phyloP scores from a whole-genome alignment of 345 rosid genomes.

The Hibiscus tridactylites region DNA sequence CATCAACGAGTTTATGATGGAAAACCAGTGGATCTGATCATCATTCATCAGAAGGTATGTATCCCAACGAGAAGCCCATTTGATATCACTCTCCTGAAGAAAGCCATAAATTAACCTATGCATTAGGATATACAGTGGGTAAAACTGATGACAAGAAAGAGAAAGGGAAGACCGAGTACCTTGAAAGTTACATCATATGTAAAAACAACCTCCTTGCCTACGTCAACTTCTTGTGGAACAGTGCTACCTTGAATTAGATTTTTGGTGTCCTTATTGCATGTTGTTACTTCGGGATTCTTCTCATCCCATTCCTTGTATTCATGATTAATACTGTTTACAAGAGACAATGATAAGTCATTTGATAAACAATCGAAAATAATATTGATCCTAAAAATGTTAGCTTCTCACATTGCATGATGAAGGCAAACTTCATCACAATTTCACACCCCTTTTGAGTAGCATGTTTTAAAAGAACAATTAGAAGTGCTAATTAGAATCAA shows the following conservation, averaged over 20 bases:
- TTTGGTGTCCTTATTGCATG: slow-evolving; percentile 91
- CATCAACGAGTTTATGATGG: slow-evolving; percentile 93
- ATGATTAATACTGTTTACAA: slow-evolving; percentile 67
- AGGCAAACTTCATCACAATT: neutral
- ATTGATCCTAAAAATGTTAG: neutral
- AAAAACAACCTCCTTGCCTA: slow-evolving; percentile 69
- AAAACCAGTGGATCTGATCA: slow-evolving; percentile 97
- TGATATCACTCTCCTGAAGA: slow-evolving; percentile 77
- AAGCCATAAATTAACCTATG: neutral
- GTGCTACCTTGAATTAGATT: slow-evolving; percentile 78
- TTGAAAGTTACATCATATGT: slow-evolving; percentile 86
- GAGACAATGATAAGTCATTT: neutral
- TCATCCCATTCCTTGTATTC: slow-evolving; percentile 93
- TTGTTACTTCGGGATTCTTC: slow-evolving; percentile 70
- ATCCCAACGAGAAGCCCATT: slow-evolving; percentile 99
- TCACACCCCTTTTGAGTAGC: neutral
- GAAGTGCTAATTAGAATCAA: neutral
- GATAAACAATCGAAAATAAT: neutral
- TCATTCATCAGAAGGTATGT: slow-evolving; percentile 96
- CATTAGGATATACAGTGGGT: neutral
- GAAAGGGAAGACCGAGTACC: slow-evolving; percentile 31
- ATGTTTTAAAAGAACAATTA: neutral
- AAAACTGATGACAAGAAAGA: neutral
- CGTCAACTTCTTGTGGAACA: slow-evolving; percentile 83
- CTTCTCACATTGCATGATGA: neutral